Evolutionary conservation across 176 grass and related monocot genomes (phyloP).

Genomic region (Ensete glaucum): DNA sequence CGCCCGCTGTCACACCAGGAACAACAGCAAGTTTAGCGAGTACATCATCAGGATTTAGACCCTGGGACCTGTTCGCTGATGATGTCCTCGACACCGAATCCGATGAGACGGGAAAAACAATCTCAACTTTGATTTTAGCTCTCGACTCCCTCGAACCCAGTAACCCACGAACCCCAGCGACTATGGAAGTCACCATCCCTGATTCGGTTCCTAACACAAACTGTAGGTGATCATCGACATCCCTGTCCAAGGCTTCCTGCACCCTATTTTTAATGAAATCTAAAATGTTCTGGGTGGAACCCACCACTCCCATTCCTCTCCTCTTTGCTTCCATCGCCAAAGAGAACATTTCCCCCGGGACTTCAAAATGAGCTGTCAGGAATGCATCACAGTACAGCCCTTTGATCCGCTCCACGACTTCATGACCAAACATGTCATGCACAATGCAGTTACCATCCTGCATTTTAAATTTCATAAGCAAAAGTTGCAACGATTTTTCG

Average conservation of each 20-base stretch:
- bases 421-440: slow-evolving; percentile 90
- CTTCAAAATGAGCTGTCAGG: slow-evolving; percentile 95
- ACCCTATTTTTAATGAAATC: slow-evolving; percentile 75
- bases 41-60: slow-evolving; percentile 22
- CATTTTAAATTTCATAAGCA: slow-evolving; percentile 20
- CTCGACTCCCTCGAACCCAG: slow-evolving; percentile 32
- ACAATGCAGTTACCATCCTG: slow-evolving; percentile 95
- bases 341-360: slow-evolving; percentile 97
- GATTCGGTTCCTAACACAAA: slow-evolving; percentile 97
- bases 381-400: slow-evolving; percentile 84
- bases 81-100: slow-evolving; percentile 70
- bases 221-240: slow-evolving; percentile 75
- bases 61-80: slow-evolving; percentile 33
- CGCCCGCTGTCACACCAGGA: slow-evolving; percentile 68
- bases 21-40: slow-evolving; percentile 51
- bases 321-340: slow-evolving; percentile 92
- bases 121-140: slow-evolving; percentile 79
- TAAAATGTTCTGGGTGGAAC: slow-evolving; percentile 87
- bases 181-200: slow-evolving; percentile 97
- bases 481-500: slow-evolving; percentile 13
- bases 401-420: slow-evolving; percentile 86
- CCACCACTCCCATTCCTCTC: slow-evolving; percentile 93
- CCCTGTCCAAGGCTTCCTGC: slow-evolving; percentile 60
- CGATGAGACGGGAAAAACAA: slow-evolving; percentile 88
- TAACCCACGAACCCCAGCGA: slow-evolving; percentile 52